Conservation (phyloP, 345 rosid species). For the Citrus hindsii region DNA sequence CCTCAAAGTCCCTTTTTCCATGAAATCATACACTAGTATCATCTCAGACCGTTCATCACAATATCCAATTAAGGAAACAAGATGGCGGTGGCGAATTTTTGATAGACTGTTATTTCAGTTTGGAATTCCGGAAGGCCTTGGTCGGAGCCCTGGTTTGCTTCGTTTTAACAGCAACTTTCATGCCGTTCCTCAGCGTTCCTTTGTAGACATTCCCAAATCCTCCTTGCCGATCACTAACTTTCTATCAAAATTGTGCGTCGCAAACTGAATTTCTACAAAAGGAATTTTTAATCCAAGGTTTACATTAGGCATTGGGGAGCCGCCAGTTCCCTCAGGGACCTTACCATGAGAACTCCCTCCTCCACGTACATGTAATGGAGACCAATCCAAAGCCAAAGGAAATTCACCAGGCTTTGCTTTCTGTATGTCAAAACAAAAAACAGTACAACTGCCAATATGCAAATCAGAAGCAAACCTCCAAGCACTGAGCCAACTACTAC, state of each 20-base stretch:
- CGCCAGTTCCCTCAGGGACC: too few species aligned
- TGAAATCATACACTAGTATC: not conserved
- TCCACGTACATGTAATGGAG: too few species aligned
- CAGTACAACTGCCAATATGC: conserved; percentile 20
- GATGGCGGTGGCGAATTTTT: conserved; percentile 61
- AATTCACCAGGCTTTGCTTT: conserved; percentile 24
- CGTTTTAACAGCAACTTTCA: conserved; percentile 33
- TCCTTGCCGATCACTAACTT: conserved; percentile 40
- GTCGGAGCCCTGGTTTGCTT: conserved; percentile 37
- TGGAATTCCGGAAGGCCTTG: conserved; percentile 55
- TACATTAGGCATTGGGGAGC: too few species aligned
- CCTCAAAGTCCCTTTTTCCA: not conserved
- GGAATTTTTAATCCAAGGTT: conserved; percentile 39
- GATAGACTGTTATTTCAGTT: conserved; percentile 56
- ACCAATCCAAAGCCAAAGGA: too few species aligned
- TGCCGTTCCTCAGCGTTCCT: conserved; percentile 14
- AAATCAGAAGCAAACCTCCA: conserved; percentile 23
- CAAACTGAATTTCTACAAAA: conserved; percentile 35
- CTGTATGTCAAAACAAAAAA: conserved; percentile 17
- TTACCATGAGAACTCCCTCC: too few species aligned
- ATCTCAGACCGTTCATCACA: not conserved
- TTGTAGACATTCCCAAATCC: conserved; percentile 51
- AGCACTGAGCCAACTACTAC: conserved; percentile 27
- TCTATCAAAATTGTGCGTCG: conserved; percentile 38
- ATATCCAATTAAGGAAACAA: conserved; percentile 43